Base-by-base conservation (phyloP, 2,329 filamentous ascomycete species). In the Aureobasidium sp. region DNA sequence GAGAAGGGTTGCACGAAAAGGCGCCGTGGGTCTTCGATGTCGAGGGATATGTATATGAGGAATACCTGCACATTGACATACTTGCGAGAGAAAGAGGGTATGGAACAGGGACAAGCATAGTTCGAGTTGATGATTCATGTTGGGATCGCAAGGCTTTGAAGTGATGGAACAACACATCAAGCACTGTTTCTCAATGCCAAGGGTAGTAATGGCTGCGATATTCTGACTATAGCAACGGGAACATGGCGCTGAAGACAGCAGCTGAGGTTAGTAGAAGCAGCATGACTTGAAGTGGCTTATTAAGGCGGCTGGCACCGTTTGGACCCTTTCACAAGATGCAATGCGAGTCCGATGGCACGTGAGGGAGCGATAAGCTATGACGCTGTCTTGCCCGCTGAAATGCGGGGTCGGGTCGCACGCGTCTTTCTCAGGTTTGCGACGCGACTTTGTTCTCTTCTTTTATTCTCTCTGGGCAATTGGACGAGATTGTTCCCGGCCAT, bases 401-500 rank as follows among this genome's bases (percentile, higher is more conserved):
- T 53, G 51, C 34, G 34, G 51, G 34, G 51, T 26, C 15, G 20
- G 10, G 3, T n/a, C 12, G 26, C 29, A 17, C 34, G 32, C 39
- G 53, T 37, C 36, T 44, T 27, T 24, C 37, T 1, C 6, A 17
- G 27, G 17, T 7, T 34, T 24, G 20, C 26, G 32, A 32, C 32
- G 27, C 41, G 29, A 32, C 39, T 57, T 39, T 46, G 5, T 36
- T 32, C 47, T 43, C 34, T 34, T 51, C 47, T 44, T 6, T 37
- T 61, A n/a, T 34, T 36, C 43, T 46, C 24, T 53, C 41, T 43
- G 57, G 46, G 37, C 57, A 51, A 43, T 60, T 39, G 10, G 43
- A 26, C 5, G 1, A 20, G 26, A 43, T 61, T 61, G 59, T 24
- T 41, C 39, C 50, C 51, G 47, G 29, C n/a, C 32, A 63, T 63